Conservation (phyloP, 2,329 filamentous ascomycete genomes). For the Botrytis porri region DNA sequence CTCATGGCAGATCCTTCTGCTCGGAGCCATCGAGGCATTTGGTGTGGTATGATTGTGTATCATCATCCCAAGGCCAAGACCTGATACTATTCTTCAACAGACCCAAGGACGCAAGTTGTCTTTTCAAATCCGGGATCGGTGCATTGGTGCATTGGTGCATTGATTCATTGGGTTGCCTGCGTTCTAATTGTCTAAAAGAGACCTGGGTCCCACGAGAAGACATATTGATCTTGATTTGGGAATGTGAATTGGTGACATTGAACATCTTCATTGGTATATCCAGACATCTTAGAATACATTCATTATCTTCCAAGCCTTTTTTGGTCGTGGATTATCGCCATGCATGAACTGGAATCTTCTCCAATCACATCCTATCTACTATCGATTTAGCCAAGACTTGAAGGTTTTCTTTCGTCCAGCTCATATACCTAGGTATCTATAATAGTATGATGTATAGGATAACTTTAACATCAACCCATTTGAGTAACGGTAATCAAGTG, state of each 20-base stretch:
- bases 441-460: not conserved
- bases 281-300: not conserved
- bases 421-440: too few species aligned
- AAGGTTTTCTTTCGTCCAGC: slow-evolving; percentile 17
- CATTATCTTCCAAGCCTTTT: not conserved
- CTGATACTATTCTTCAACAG: not conserved
- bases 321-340: slow-evolving; percentile 13
- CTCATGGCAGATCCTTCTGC: not conserved
- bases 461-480: not conserved
- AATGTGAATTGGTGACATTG: not conserved
- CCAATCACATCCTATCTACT: not conserved
- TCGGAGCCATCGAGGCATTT: not conserved
- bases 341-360: not conserved
- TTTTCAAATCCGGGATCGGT: not conserved
- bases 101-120: not conserved
- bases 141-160: not conserved
- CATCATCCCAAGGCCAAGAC: not conserved
- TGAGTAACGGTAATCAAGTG: not conserved
- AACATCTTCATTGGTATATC: not conserved
- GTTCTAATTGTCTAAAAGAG: not conserved
- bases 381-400: slow-evolving; percentile 10
- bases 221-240: not conserved
- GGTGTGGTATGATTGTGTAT: not conserved
- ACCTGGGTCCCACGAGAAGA: not conserved
- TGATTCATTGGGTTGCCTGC: not conserved